Percentiles rank a stretch among this genome's conserved stretches.
Conservation (phyloP, 306 rosid genomes). For the Glycine tomentella region DNA sequence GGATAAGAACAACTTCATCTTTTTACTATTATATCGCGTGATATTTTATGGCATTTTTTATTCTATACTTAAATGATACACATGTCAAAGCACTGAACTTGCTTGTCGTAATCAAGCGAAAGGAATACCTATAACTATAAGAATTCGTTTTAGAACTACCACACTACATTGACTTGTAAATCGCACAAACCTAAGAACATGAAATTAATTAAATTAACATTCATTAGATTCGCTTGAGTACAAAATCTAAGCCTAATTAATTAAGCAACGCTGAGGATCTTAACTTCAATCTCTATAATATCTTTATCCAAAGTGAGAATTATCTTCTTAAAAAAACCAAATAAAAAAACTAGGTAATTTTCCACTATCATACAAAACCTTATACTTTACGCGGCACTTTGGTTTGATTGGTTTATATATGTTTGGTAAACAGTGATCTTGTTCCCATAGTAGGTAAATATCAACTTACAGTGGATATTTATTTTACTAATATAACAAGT, state of each 20-base stretch:
- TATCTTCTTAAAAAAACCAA: neutral
- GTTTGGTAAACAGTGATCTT: neutral
- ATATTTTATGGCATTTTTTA: too few relatives aligned
- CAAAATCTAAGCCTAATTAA: neutral
- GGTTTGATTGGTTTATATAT: slow-evolving; percentile 10
- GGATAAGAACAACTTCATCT: too few relatives aligned
- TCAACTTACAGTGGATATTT: too few relatives aligned
- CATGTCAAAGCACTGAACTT: too few relatives aligned
- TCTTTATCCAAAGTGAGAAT: slow-evolving; percentile 1
- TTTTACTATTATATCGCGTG: too few relatives aligned
- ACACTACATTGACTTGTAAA: slow-evolving; percentile 31
- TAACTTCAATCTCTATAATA: neutral
- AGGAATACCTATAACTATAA: too few relatives aligned
- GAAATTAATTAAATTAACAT: neutral
- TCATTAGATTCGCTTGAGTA: neutral
- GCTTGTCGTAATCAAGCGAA: too few relatives aligned
- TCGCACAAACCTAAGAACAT: neutral
- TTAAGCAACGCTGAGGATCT: slow-evolving; percentile 30
- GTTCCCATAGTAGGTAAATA: too few relatives aligned
- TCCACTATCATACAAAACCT: slow-evolving; percentile 3
- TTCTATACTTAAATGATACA: too few relatives aligned
- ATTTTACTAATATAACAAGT: too few relatives aligned
- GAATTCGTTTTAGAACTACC: neutral
- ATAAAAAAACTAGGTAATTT: neutral
- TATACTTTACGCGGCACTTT: neutral